Evolutionary conservation across 2,329 filamentous ascomycete species (phyloP), one percentile per base, ranked within the genome.

Genomic region (Botrytis cinerea): DNA sequence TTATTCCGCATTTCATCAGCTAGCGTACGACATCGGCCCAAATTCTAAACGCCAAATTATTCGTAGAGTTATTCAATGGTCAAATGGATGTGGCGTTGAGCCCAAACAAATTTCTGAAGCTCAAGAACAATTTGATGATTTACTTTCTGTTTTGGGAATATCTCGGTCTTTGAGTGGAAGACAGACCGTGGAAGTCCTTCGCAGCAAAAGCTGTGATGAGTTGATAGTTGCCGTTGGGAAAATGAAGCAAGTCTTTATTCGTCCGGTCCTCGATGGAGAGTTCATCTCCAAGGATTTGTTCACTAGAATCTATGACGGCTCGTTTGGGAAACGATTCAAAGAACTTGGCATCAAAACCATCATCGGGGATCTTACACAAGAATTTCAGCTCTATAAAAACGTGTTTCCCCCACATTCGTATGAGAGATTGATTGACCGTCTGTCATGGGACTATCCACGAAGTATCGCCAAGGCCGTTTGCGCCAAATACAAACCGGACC

Each of bases 31-130:
- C 66, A 74, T 77, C 43, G 71, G 63, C 2, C 73, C 71, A 20
- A 72, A 74, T 45, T 59, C 73, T 2, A 70, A 57, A 20, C 64
- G 46, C 51, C 75, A 74, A 62, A 75, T 77, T 3, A 75, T 75
- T 57, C 71, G 74, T 28, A 66, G 74, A 2, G 70, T 74, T 5
- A 70, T 76, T 20, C 72, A 74, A 48, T 75, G 71, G 71, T 85
- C 84, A 2, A 86, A 86, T 76, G 83, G 83, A 0, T 84, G 85
- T 51, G 83, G 82, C 0, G 83, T 84, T 4, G 83, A 85, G 63
- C 84, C 84, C 0, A 85, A 83, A 73, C 80, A 77, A 0, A 74
- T 83, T 7, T 60, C 70, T 38, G 75, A 77, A 62, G 74, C 62
- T 6, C 74, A 77, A 57, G 40, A 69, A 20, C 74, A 76, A 45